Evolutionary conservation across 306 rosid genomes (phyloP).

Genomic region (Vigna radiata): DNA sequence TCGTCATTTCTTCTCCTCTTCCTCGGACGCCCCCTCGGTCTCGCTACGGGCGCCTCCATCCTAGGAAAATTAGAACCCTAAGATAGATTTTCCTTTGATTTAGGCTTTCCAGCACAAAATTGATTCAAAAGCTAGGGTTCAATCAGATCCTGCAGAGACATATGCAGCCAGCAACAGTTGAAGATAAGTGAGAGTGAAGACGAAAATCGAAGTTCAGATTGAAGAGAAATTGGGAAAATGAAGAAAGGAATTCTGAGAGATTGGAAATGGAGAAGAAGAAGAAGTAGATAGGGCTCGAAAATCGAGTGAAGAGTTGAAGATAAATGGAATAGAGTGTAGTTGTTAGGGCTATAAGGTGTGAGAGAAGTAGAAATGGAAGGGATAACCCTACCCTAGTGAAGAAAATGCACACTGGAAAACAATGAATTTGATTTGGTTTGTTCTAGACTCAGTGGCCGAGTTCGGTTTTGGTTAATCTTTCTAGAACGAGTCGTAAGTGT

Average conservation of each 20-base stretch:
- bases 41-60: slow-evolving; percentile 73
- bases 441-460: slow-evolving; percentile 49
- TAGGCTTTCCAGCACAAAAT: neutral
- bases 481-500: slow-evolving; percentile 34
- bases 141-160: slow-evolving; percentile 42
- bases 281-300: slow-evolving; percentile 51
- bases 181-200: slow-evolving; percentile 19
- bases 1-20: slow-evolving; percentile 69
- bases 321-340: slow-evolving; percentile 31
- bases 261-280: slow-evolving; percentile 4
- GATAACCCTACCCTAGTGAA: slow-evolving; percentile 48
- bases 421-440: slow-evolving; percentile 23
- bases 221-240: neutral
- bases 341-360: neutral
- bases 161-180: neutral
- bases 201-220: neutral
- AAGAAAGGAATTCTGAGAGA: neutral
- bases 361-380: slow-evolving; percentile 5
- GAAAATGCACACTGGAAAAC: slow-evolving; percentile 29
- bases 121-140: slow-evolving; percentile 45
- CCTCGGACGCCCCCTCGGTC: slow-evolving; percentile 94
- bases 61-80: slow-evolving; percentile 30
- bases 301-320: slow-evolving; percentile 10
- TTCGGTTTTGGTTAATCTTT: slow-evolving; percentile 21
- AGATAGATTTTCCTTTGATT: no score